Evolutionary conservation across 164 flowering plant genomes (phyloP).

Genomic region (Magnolia kwangsiensis): DNA sequence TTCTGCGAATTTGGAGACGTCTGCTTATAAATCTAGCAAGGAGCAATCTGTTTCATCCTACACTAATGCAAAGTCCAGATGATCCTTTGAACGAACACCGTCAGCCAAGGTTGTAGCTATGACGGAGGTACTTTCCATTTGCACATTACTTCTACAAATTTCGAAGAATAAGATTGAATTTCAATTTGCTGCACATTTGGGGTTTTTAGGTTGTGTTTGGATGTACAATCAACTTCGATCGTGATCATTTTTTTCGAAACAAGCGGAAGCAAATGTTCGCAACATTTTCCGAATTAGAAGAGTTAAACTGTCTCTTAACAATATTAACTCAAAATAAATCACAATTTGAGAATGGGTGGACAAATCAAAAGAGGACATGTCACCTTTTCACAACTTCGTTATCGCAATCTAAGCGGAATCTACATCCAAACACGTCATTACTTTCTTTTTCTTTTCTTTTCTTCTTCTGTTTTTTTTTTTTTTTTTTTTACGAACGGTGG

Average conservation of each 20-base stretch:
- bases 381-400: too few species aligned
- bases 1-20: not conserved
- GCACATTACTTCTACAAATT: not conserved
- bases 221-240: not conserved
- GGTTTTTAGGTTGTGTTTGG: not conserved
- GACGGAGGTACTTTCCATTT: slow-evolving; percentile 9
- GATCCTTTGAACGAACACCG: too few species aligned
- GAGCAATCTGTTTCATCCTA: not conserved
- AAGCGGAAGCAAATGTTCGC: not conserved
- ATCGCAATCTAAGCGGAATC: not conserved
- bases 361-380: too few species aligned
- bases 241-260: not conserved
- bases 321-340: too few species aligned
- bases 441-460: not conserved
- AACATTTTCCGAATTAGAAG: too few species aligned
- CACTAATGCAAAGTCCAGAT: too few species aligned
- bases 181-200: too few species aligned
- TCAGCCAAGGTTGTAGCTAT: slow-evolving; percentile 10
- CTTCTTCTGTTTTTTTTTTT: too few species aligned
- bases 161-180: too few species aligned
- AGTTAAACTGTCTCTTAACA: too few species aligned
- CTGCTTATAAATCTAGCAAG: not conserved
- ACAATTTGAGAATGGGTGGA: too few species aligned
- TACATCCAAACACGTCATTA: not conserved
- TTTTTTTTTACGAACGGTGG: not conserved